phyloP scores from a whole-genome alignment of 805 yeast genomes.

The Kodamaea sagamina region DNA sequence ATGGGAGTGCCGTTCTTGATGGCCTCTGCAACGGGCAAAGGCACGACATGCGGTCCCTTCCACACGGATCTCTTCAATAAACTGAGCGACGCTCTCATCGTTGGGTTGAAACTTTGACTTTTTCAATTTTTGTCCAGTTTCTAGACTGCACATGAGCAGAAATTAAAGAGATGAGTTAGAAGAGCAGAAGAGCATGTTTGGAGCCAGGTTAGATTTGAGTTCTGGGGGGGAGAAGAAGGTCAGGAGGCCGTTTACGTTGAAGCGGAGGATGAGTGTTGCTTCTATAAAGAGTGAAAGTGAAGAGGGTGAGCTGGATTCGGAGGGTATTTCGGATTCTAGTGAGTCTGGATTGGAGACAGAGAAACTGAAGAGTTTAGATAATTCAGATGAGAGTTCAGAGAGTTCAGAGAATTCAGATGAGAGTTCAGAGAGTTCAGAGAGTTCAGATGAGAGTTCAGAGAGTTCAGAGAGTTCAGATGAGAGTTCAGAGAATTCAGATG shows the following conservation, averaged over 20 bases:
- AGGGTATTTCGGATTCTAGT: conserved; percentile 18
- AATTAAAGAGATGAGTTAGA: conserved; percentile 9
- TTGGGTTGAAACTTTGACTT: conserved; percentile 1
- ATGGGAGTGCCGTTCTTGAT: conserved; percentile 78
- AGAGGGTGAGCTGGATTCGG: conserved; percentile 10
- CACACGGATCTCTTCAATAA: conserved; percentile 39
- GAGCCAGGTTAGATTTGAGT: conserved; percentile 48
- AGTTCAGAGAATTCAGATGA: no score
- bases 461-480: no score
- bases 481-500: no score
- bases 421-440: no score
- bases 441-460: no score
- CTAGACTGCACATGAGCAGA: background rate
- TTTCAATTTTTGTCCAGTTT: conserved; percentile 1
- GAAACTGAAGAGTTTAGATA: no score
- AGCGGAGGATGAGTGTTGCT: conserved; percentile 18
- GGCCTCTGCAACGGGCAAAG: conserved; percentile 90
- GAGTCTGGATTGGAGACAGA: no score
- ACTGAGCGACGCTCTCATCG: conserved; percentile 37
- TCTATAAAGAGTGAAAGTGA: conserved; percentile 17
- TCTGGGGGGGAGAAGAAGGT: conserved; percentile 10
- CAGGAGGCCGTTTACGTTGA: conserved; percentile 16
- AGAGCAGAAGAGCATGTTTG: conserved; percentile 50
- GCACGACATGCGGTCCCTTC: conserved; percentile 89
- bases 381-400: no score